phyloP scores from a whole-genome alignment of 2,329 filamentous ascomycete genomes.

The Trichophyton schoenleinii region DNA sequence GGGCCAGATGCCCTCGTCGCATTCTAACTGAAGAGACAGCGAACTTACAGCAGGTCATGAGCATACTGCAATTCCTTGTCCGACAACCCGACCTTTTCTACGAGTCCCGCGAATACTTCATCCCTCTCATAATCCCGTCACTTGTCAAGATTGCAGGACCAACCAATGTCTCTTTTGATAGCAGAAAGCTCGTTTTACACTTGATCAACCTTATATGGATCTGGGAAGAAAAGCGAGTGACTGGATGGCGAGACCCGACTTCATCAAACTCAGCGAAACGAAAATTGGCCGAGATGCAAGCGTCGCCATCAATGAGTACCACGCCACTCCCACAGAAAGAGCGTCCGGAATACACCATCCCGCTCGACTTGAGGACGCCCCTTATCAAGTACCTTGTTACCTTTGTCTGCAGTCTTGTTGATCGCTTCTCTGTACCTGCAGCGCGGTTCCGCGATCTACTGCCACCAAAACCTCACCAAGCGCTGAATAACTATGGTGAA shows the following conservation, averaged over 20 bases:
- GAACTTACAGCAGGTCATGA: slow-evolving; percentile 89
- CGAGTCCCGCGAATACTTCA: slow-evolving; percentile 83
- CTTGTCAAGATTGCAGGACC: slow-evolving; percentile 70
- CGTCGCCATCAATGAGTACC: slow-evolving; percentile 34
- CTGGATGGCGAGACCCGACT: slow-evolving; percentile 35
- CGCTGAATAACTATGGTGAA: slow-evolving; percentile 52
- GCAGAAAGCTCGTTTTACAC: slow-evolving; percentile 78
- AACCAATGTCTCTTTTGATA: slow-evolving; percentile 69
- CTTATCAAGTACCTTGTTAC: slow-evolving; percentile 92
- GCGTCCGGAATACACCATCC: slow-evolving; percentile 55
- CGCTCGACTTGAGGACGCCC: slow-evolving; percentile 54
- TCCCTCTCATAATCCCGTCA: slow-evolving; percentile 75
- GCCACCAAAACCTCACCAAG: slow-evolving; percentile 33
- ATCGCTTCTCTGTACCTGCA: slow-evolving; percentile 67
- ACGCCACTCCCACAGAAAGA: slow-evolving; percentile 39
- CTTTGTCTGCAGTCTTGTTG: slow-evolving; percentile 81
- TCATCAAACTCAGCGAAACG: slow-evolving; percentile 66
- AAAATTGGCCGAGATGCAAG: slow-evolving; percentile 54
- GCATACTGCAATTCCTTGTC: slow-evolving; percentile 94
- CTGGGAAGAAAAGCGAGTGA: slow-evolving; percentile 79
- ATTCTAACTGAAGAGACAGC: slow-evolving; percentile 89
- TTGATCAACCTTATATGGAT: slow-evolving; percentile 82
- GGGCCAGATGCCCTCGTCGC: slow-evolving; percentile 79
- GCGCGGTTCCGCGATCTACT: slow-evolving; percentile 49
- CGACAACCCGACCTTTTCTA: slow-evolving; percentile 89